Conservation (phyloP, 371 early-diverging fungal genomes). For the Mucor velutinosus region DNA sequence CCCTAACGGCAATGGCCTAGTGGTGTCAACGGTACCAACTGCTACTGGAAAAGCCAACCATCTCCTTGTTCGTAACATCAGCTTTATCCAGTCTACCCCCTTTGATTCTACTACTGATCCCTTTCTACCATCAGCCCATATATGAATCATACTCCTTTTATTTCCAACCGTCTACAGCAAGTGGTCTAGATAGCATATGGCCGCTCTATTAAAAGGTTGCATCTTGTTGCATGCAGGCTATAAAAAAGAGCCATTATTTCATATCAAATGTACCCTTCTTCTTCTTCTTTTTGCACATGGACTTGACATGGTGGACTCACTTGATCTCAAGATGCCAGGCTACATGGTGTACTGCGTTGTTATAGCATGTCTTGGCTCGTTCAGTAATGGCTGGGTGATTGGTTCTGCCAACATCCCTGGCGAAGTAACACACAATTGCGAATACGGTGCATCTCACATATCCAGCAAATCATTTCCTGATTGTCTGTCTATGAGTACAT, state of each 20-base stretch:
- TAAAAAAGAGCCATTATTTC: not conserved
- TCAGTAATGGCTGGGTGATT: conserved; percentile 48
- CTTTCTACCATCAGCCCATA: not conserved
- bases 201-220: not conserved
- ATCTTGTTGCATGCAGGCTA: not conserved
- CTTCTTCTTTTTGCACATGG: not conserved
- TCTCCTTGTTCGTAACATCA: not conserved
- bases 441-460: conserved; percentile 10
- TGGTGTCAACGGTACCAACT: too few relatives aligned
- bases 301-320: conserved; percentile 13
- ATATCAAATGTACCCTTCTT: not conserved
- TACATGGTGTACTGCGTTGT: conserved; percentile 45
- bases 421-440: conserved; percentile 25
- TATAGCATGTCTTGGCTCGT: conserved; percentile 39
- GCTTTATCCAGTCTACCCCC: not conserved
- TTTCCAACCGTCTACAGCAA: not conserved
- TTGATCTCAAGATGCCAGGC: conserved; percentile 30
- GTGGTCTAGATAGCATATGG: not conserved
- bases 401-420: conserved; percentile 51
- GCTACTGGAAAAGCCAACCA: too few relatives aligned
- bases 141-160: not conserved
- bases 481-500: conserved; percentile 27
- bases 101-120: not conserved
- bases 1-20: too few relatives aligned
- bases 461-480: conserved; percentile 16